Conservation (phyloP, 2,329 filamentous ascomycete genomes). For the Thermoascus crustaceus region DNA sequence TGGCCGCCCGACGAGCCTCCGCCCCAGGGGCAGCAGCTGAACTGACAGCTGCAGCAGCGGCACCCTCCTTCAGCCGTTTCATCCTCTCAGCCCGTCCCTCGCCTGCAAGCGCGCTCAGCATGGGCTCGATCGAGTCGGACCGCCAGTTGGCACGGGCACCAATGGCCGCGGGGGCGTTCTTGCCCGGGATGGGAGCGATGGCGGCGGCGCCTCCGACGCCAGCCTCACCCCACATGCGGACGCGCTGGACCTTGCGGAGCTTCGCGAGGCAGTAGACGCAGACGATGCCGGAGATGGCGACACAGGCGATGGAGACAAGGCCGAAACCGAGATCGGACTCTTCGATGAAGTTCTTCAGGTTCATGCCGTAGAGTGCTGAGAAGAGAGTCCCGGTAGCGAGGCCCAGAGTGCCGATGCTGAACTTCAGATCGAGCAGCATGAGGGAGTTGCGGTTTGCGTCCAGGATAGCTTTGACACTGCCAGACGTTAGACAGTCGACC, state of each 20-base stretch:
- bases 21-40: slow-evolving; percentile 9
- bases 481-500: slow-evolving; percentile 11
- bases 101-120: slow-evolving; percentile 31
- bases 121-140: slow-evolving; percentile 35
- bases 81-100: slow-evolving; percentile 30
- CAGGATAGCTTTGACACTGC: slow-evolving; percentile 85
- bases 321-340: slow-evolving; percentile 82
- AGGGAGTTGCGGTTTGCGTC: slow-evolving; percentile 97
- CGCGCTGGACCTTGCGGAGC: slow-evolving; percentile 74
- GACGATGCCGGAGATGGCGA: slow-evolving; percentile 65
- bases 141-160: slow-evolving; percentile 33
- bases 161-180: slow-evolving; percentile 13
- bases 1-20: slow-evolving; percentile 6
- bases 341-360: slow-evolving; percentile 97
- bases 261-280: slow-evolving; percentile 77
- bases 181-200: slow-evolving; percentile 19
- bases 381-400: slow-evolving; percentile 90
- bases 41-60: slow-evolving; percentile 14
- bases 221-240: slow-evolving; percentile 71
- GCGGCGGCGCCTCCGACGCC: slow-evolving; percentile 29
- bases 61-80: slow-evolving; percentile 27
- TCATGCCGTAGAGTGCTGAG: slow-evolving; percentile 99
- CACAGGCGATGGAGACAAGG: slow-evolving; percentile 62
- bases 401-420: slow-evolving; percentile 90
- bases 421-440: slow-evolving; percentile 94